Conservation (phyloP, 495 filamentous ascomycete genomes). For the Collariella sp. region DNA sequence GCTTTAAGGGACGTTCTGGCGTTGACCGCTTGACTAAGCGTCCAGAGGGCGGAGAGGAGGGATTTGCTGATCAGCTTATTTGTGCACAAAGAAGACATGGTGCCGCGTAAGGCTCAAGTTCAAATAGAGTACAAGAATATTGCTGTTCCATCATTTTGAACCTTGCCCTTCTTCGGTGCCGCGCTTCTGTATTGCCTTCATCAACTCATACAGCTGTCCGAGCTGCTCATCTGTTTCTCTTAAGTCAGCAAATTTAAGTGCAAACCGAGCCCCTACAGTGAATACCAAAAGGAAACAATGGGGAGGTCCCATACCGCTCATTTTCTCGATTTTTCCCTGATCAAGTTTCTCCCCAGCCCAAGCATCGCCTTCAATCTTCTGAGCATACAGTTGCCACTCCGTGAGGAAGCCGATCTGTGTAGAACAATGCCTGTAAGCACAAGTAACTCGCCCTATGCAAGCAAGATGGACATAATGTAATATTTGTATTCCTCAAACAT, state of each 20-base stretch:
- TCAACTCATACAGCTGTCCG: constrained; percentile 87
- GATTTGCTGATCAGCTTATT: too few species aligned
- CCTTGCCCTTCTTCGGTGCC: constrained; percentile 37
- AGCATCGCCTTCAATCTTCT: constrained; percentile 73
- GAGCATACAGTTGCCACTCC: constrained; percentile 93
- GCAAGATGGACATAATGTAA: too few species aligned
- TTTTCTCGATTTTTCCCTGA: constrained; percentile 69
- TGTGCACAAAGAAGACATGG: too few species aligned
- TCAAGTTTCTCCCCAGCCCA: constrained; percentile 79
- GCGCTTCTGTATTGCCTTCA: constrained; percentile 68
- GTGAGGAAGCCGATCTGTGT: constrained; percentile 83
- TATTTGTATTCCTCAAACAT: too few species aligned
- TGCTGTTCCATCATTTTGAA: neutral
- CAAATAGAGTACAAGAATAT: too few species aligned
- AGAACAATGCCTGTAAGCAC: neutral
- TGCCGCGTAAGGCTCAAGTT: too few species aligned
- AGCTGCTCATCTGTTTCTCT: constrained; percentile 72
- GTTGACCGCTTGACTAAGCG: too few species aligned
- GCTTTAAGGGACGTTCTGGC: too few species aligned
- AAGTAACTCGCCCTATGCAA: too few species aligned
- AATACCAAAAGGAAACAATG: neutral
- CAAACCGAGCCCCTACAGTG: neutral
- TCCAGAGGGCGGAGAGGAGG: too few species aligned
- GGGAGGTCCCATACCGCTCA: constrained; percentile 77
- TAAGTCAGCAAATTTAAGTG: neutral